Percentiles rank a stretch among this genome's conserved stretches.
Conservation (phyloP, 331 rosid species). For the Erythrophleum ivorense region DNA sequence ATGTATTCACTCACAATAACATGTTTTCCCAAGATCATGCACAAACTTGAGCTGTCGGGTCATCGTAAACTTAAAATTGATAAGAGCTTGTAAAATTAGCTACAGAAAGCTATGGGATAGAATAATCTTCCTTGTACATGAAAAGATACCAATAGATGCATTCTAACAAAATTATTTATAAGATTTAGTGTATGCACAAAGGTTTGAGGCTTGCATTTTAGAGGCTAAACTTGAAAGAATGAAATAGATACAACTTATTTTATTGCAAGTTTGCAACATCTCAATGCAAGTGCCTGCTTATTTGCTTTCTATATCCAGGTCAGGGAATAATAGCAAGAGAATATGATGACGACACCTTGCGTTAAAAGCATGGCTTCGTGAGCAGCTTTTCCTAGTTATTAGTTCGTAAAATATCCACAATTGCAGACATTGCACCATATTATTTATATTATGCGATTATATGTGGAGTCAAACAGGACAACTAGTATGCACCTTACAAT, state of each 20-base stretch:
- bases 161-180: not conserved
- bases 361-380: slow-evolving; percentile 32
- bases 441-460: not conserved
- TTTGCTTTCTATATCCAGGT: not conserved
- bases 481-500: not conserved
- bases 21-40: slow-evolving; percentile 8
- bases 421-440: not conserved
- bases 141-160: not conserved
- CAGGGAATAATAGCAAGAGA: slow-evolving; percentile 31
- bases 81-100: not conserved
- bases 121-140: not conserved
- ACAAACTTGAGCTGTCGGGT: not conserved
- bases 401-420: too few relatives aligned
- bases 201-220: not conserved
- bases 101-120: not conserved
- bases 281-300: not conserved
- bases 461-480: not conserved
- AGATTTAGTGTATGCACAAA: not conserved
- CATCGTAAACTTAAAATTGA: not conserved
- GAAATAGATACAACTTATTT: too few relatives aligned
- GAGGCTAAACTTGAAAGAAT: too few relatives aligned
- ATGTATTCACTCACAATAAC: not conserved
- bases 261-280: not conserved
- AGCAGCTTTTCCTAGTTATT: slow-evolving; percentile 33
- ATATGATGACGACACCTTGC: slow-evolving; percentile 39